Conservation (phyloP, 768 basidiomycete genomes). For the Hygrocybe punicea region DNA sequence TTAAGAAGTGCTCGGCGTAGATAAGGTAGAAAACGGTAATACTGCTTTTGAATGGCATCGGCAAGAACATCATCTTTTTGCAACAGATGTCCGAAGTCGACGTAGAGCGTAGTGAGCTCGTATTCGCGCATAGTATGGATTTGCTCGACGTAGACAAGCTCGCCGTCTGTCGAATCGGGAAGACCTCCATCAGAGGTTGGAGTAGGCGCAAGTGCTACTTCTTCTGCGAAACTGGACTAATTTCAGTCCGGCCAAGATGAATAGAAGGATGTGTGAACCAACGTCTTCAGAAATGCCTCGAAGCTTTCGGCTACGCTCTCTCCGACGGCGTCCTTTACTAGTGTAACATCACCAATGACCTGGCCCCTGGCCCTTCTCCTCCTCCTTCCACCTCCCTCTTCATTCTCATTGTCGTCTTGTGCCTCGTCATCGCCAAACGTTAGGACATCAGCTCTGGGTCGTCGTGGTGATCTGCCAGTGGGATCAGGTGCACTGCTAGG, state of each 20-base stretch:
- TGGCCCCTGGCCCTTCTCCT: conserved; percentile 50
- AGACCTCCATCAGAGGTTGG: conserved; percentile 70
- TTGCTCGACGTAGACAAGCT: conserved; percentile 85
- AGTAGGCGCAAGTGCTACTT: conserved; percentile 72
- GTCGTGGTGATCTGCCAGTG: conserved; percentile 37
- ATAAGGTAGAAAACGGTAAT: conserved; percentile 96
- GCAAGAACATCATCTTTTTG: conserved; percentile 91
- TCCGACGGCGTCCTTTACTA: conserved; percentile 91
- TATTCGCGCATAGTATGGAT: conserved; percentile 94
- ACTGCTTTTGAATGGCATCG: conserved; percentile 88
- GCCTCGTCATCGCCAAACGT: conserved; percentile 55
- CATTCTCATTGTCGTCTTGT: conserved; percentile 39
- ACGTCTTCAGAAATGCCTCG: conserved; percentile 90
- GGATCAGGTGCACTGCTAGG: conserved; percentile 48
- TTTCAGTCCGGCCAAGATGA: conserved; percentile 1
- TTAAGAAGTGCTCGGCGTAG: conserved; percentile 87
- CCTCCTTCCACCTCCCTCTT: conserved; percentile 35
- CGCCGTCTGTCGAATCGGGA: conserved; percentile 53
- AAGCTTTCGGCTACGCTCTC: conserved; percentile 93
- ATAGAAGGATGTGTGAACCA: conserved; percentile 28
- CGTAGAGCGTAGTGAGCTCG: conserved; percentile 91
- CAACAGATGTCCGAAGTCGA: conserved; percentile 90
- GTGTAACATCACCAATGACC: conserved; percentile 66
- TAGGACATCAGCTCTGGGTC: conserved; percentile 51
- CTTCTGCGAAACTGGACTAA: conserved; percentile 71